phyloP scores from a whole-genome alignment of 768 basidiomycete genomes.

The Mycena floridula region DNA sequence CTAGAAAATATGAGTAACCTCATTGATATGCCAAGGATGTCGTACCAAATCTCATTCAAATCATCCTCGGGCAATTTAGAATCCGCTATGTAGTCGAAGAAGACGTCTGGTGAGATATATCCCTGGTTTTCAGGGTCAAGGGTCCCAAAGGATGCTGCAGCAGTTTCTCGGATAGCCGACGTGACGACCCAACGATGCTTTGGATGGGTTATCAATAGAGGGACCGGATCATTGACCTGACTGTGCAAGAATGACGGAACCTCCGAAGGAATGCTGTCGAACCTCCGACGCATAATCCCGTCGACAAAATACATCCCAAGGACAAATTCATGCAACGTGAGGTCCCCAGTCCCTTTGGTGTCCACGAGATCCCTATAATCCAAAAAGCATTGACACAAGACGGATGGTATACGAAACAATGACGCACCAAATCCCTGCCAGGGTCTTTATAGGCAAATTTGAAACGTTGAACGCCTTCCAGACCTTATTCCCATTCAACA shows the following conservation, averaged over 20 bases:
- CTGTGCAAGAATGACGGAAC: not conserved
- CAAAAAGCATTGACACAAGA: not conserved
- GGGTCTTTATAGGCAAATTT: not conserved
- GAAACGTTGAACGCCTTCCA: not conserved
- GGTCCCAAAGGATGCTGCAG: not conserved
- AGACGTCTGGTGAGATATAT: not conserved
- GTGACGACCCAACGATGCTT: not conserved
- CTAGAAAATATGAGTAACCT: not conserved
- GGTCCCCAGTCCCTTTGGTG: not conserved
- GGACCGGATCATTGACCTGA: not conserved
- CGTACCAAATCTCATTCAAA: not conserved
- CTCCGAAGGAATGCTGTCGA: not conserved
- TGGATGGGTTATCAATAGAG: not conserved
- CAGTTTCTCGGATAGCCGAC: not conserved
- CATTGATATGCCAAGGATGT: not conserved
- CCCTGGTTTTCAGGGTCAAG: not conserved
- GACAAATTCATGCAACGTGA: not conserved
- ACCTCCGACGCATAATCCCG: not conserved
- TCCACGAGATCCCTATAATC: not conserved
- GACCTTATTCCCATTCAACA: no score
- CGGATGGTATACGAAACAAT: not conserved
- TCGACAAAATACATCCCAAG: not conserved
- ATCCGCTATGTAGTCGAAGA: not conserved
- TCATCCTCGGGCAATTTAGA: not conserved
- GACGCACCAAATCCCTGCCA: not conserved